phyloP scores from a whole-genome alignment of 768 basidiomycete genomes.

The Tricholomella constricta region DNA sequence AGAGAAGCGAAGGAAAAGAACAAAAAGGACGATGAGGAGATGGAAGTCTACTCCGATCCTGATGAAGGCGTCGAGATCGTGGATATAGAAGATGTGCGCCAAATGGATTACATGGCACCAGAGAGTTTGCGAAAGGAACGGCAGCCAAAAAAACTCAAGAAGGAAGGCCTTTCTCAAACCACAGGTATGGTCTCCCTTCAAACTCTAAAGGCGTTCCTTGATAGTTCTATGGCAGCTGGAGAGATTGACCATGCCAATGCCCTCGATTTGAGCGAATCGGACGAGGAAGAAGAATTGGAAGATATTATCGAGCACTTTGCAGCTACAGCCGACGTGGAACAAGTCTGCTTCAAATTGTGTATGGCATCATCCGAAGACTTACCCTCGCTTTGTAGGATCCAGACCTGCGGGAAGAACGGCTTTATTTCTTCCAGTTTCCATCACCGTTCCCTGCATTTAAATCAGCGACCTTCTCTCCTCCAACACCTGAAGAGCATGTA shows the following conservation, averaged over 20 bases:
- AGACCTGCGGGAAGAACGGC: conserved; percentile 56
- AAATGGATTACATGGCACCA: conserved; percentile 90
- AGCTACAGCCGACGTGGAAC: conserved; percentile 35
- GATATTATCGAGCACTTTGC: conserved; percentile 75
- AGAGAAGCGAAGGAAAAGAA: conserved; percentile 38
- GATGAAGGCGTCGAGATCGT: conserved; percentile 88
- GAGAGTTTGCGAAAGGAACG: conserved; percentile 64
- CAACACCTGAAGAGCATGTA: conserved; percentile 30
- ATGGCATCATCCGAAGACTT: background rate
- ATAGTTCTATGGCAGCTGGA: conserved; percentile 15
- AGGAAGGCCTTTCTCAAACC: conserved; percentile 39
- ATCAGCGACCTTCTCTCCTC: conserved; percentile 33
- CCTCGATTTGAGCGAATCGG: conserved; percentile 71
- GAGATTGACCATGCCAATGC: conserved; percentile 58
- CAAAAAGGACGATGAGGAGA: conserved; percentile 46
- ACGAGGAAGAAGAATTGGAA: conserved; percentile 79
- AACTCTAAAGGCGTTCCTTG: background rate
- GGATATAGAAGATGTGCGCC: conserved; percentile 75
- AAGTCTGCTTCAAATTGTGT: conserved; percentile 33
- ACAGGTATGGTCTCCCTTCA: conserved; percentile 23
- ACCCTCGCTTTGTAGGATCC: conserved; percentile 35
- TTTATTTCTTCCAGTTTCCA: conserved; percentile 93
- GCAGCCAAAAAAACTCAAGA: conserved; percentile 41
- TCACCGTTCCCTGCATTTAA: conserved; percentile 78
- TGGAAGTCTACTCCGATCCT: conserved; percentile 81